Conservation (phyloP, 257 asterid species). For the Thymus mandschuricus region DNA sequence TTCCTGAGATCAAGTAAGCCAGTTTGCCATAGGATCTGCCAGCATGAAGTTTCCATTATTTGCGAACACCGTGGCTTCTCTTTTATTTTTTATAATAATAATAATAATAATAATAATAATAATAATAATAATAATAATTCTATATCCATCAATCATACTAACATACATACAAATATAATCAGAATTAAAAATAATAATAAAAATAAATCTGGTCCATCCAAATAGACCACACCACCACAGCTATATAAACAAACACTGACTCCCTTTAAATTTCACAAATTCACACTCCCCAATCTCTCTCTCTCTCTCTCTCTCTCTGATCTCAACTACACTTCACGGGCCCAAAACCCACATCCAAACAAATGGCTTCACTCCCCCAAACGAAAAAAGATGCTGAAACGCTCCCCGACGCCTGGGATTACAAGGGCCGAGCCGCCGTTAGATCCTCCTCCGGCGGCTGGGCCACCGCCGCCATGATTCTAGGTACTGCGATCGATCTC, state of each 20-base stretch:
- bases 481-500: constrained; percentile 37
- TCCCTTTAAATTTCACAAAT: not conserved
- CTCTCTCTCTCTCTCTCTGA: not conserved
- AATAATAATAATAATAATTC: no score
- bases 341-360: constrained; percentile 6
- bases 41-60: not conserved
- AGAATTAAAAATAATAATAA: not conserved
- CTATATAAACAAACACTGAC: constrained; percentile 20
- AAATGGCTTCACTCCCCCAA: constrained; percentile 63
- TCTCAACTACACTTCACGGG: constrained; percentile 27
- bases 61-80: not conserved
- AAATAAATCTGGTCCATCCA: not conserved
- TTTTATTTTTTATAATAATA: not conserved
- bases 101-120: no score
- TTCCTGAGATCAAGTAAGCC: not conserved
- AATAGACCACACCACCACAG: not conserved
- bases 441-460: constrained; percentile 82
- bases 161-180: not conserved
- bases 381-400: constrained; percentile 57
- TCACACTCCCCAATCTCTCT: not conserved
- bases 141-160: not conserved
- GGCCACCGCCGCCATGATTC: constrained; percentile 80
- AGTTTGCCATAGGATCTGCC: not conserved
- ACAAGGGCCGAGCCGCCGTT: constrained; percentile 69
- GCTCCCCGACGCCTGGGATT: constrained; percentile 81